A percentile compares a stretch with the other conserved stretches of the same genome.
phyloP scores from a whole-genome alignment of 2,329 filamentous ascomycete species.

The Cercospora sojina region DNA sequence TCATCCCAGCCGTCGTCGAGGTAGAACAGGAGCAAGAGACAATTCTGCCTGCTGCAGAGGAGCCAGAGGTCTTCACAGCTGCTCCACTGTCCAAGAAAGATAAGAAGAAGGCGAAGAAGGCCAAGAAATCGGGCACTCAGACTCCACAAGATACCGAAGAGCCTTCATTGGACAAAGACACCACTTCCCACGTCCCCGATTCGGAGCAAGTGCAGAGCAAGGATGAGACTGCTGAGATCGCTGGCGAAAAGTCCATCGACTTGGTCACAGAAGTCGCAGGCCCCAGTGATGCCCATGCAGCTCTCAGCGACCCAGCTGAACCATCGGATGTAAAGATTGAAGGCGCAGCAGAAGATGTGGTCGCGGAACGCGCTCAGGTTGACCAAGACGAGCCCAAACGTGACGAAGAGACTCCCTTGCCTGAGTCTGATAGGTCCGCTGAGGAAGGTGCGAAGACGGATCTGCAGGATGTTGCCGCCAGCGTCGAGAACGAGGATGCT shows the following conservation, averaged over 20 bases:
- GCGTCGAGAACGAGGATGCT: not conserved
- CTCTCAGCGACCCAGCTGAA: not conserved
- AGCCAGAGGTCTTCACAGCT: slow-evolving; percentile 2
- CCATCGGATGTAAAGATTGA: not conserved
- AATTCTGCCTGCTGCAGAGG: not conserved
- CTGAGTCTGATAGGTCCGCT: not conserved
- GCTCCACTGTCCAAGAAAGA: slow-evolving; percentile 8
- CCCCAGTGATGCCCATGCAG: not conserved
- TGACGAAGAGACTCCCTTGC: not conserved
- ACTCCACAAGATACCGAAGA: slow-evolving; percentile 15
- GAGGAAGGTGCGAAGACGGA: not conserved
- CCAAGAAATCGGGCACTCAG: slow-evolving; percentile 12
- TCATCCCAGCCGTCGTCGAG: not conserved
- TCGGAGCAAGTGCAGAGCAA: not conserved
- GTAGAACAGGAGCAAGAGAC: not conserved
- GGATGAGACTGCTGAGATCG: not conserved
- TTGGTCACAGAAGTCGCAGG: not conserved
- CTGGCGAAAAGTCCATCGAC: not conserved
- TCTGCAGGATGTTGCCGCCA: not conserved
- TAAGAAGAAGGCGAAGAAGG: slow-evolving; percentile 29
- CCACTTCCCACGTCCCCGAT: not conserved
- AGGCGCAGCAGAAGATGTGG: not conserved
- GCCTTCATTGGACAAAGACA: not conserved
- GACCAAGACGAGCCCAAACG: not conserved
- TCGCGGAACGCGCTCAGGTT: not conserved